A percentile compares a stretch with the other conserved stretches of the same genome.
Evolutionary conservation across 257 asterid species (phyloP).

Genomic region (Penstemon davidsonii): DNA sequence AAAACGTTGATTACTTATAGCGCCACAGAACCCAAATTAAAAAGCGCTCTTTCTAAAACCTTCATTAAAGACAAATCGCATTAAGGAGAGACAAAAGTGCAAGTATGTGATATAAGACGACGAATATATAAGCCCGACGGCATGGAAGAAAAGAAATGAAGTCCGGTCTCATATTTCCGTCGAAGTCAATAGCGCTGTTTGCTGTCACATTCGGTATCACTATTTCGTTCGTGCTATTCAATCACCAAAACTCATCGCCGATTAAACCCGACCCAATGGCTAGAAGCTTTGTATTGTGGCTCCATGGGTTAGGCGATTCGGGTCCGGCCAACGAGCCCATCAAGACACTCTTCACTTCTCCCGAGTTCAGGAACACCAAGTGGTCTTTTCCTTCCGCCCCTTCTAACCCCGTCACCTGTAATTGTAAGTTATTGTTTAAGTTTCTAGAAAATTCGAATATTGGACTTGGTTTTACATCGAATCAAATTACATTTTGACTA

Average conservation of each 20-base stretch:
- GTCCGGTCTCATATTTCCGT: slow-evolving; percentile 15
- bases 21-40: neutral
- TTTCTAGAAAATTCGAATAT: too few relatives aligned
- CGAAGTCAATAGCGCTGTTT: slow-evolving; percentile 50
- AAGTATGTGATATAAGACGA: neutral
- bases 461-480: too few relatives aligned
- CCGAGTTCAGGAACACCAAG: slow-evolving; percentile 63
- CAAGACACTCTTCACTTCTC: slow-evolving; percentile 72
- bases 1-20: slow-evolving; percentile 4
- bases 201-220: slow-evolving; percentile 56
- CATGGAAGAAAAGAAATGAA: slow-evolving; percentile 44
- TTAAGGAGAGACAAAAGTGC: neutral
- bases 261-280: slow-evolving; percentile 50
- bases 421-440: slow-evolving; percentile 48
- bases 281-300: slow-evolving; percentile 82
- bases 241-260: slow-evolving; percentile 29
- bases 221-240: slow-evolving; percentile 43
- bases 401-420: slow-evolving; percentile 81
- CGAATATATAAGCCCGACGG: slow-evolving; percentile 19
- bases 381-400: slow-evolving; percentile 99
- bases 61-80: neutral
- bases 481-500: too few relatives aligned
- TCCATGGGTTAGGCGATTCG: slow-evolving; percentile 95
- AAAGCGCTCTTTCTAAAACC: neutral
- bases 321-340: slow-evolving; percentile 97